Base-by-base conservation (phyloP, 192 early-diverging fungal species). In the Globomyces pollinis-pini region DNA sequence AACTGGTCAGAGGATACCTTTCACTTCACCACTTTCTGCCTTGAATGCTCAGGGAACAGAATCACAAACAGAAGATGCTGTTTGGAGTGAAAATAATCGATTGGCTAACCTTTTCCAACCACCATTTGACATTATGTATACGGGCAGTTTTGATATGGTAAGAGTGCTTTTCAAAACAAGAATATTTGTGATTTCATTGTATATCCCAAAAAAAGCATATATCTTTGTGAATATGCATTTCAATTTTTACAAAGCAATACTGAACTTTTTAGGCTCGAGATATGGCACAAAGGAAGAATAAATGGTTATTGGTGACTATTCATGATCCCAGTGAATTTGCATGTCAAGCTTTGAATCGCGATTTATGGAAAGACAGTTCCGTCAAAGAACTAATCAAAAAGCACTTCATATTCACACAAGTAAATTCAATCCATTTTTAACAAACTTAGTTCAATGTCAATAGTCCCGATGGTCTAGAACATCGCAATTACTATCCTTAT, bases 291-390 rank as follows among this genome's bases (percentile, higher is more conserved):
- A 54, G 50, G 16, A 66, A 77, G 18, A 76, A 71, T 26, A 93
- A 88, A 63, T 93, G 90, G 91, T 59, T 96, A 30, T 72, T 96
- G 57, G 69, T 96, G 29, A 92, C 92, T 50, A 76, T 94, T 36
- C 89, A 94, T 45, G 86, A 94, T 39, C 71, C 84, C 3, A 67
- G 81, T 0, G 90, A 94, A 39, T 96, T 96, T 70, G 67, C 76
- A 18, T 95, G 91, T 68, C 90, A 94, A 59, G 72, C 85, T 15
- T 68, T 96, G 66, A 96, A 95, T 64, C 86, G 95, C 52, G 93
- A 98, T 75, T 75, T 96, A 42, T 98, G 92, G 93, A 94, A 86
- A 28, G 75, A 91, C 44, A 28, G 61, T 16, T 15, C 11, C 29
- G 20, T 96, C 4, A 85, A 90, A 66, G 86, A 90, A 6, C 53